phyloP scores from a whole-genome alignment of 2,329 filamentous ascomycete genomes.

The Beauveria australis region DNA sequence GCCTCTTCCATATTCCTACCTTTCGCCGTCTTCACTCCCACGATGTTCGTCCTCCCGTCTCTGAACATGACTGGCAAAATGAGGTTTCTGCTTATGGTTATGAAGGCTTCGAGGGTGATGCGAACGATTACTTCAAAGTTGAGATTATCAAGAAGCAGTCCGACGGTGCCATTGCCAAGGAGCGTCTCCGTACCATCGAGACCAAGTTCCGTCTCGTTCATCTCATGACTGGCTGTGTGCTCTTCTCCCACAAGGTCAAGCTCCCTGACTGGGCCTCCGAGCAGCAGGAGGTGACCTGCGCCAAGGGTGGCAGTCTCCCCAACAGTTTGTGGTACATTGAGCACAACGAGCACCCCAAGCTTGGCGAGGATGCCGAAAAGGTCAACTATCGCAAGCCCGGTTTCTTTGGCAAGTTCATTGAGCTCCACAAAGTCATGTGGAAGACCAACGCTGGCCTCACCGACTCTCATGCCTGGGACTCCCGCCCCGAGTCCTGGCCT shows the following conservation, averaged over 20 bases:
- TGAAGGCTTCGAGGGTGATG: slow-evolving; percentile 92
- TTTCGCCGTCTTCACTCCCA: slow-evolving; percentile 91
- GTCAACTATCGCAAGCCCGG: slow-evolving; percentile 93
- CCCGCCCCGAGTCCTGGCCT: slow-evolving; percentile 87
- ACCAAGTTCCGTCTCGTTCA: slow-evolving; percentile 95
- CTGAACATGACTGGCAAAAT: slow-evolving; percentile 88
- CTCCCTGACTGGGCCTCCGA: slow-evolving; percentile 96
- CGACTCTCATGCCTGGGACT: slow-evolving; percentile 97
- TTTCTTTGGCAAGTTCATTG: slow-evolving; percentile 97
- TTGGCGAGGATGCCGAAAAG: slow-evolving; percentile 71
- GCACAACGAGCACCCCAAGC: slow-evolving; percentile 73
- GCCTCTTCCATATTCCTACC: slow-evolving; percentile 75
- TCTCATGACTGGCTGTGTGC: slow-evolving; percentile 88
- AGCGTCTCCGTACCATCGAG: slow-evolving; percentile 84
- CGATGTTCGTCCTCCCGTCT: slow-evolving; percentile 79
- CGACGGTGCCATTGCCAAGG: slow-evolving; percentile 67
- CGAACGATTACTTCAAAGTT: slow-evolving; percentile 90
- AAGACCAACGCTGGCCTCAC: slow-evolving; percentile 92
- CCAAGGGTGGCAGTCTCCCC: slow-evolving; percentile 79
- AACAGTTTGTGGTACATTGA: slow-evolving; percentile 98
- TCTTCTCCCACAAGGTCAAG: slow-evolving; percentile 99
- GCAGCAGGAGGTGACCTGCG: slow-evolving; percentile 98
- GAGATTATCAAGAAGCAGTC: slow-evolving; percentile 93
- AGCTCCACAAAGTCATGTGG: slow-evolving; percentile 98
- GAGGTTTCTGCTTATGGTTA: slow-evolving; percentile 97